Conservation (phyloP, 108 stramenopile genomes). For the Stephanodiscus minutulus region DNA sequence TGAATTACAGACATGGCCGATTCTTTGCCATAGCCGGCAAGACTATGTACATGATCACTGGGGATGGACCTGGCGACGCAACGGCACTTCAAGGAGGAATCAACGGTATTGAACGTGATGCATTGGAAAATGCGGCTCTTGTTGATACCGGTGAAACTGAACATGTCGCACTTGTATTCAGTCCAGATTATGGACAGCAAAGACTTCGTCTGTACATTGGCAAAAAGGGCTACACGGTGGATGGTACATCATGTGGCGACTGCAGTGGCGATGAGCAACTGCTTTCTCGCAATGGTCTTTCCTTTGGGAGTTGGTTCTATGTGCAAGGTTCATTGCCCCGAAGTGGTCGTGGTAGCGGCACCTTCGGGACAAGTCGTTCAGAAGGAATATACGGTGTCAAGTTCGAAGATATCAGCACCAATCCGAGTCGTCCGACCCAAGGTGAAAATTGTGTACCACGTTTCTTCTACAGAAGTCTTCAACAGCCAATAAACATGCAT, state of each 20-base stretch:
- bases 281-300: conserved; percentile 26
- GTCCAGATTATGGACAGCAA: conserved; percentile 23
- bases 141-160: conserved; percentile 26
- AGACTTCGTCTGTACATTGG: conserved; percentile 31
- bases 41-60: conserved; percentile 12
- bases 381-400: conserved; percentile 8
- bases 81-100: conserved; percentile 6
- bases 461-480: no score
- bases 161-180: conserved; percentile 21
- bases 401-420: conserved; percentile 33
- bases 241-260: conserved; percentile 10
- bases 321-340: not conserved
- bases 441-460: no score
- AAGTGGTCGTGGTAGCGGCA: no score
- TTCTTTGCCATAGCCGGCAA: conserved; percentile 19
- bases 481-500: no score
- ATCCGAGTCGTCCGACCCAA: conserved; percentile 11
- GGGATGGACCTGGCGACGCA: conserved; percentile 4
- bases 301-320: conserved; percentile 28
- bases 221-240: conserved; percentile 8
- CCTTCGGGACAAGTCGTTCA: no score
- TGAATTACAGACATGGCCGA: conserved; percentile 5
- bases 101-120: conserved; percentile 24
- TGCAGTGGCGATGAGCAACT: conserved; percentile 5
- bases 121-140: conserved; percentile 31